Evolutionary conservation across 306 rosid genomes (phyloP).

Genomic region (Dicorynia guianensis): DNA sequence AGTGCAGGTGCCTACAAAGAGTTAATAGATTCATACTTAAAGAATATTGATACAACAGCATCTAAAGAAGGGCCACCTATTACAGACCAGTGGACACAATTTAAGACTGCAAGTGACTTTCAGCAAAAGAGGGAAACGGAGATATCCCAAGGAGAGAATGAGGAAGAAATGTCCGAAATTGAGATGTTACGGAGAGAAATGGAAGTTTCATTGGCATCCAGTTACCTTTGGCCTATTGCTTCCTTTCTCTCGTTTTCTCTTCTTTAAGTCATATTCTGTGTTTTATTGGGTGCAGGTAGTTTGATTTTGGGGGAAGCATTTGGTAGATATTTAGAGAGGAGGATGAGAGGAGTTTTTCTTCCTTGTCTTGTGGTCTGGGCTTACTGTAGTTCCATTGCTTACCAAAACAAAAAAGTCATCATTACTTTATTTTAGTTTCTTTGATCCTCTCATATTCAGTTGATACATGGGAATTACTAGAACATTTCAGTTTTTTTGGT

Average conservation of each 20-base stretch:
- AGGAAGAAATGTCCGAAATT: slow-evolving; percentile 62
- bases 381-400: too few relatives aligned
- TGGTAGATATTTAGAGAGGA: too few relatives aligned
- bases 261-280: neutral
- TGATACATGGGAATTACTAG: neutral
- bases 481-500: too few relatives aligned
- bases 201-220: slow-evolving; percentile 81
- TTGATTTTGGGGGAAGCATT: too few relatives aligned
- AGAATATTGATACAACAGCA: slow-evolving; percentile 59
- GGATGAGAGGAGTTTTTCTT: too few relatives aligned
- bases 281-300: neutral
- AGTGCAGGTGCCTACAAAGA: slow-evolving; percentile 82
- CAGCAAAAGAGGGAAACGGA: slow-evolving; percentile 45
- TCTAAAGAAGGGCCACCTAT: slow-evolving; percentile 57
- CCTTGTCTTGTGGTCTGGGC: too few relatives aligned
- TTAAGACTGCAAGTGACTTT: slow-evolving; percentile 37
- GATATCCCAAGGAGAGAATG: slow-evolving; percentile 40
- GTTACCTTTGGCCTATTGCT: slow-evolving; percentile 59
- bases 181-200: slow-evolving; percentile 87
- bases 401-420: too few relatives aligned
- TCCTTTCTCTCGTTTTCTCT: neutral
- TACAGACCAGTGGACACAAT: slow-evolving; percentile 81
- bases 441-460: neutral
- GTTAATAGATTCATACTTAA: slow-evolving; percentile 72
- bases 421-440: neutral